Conservation (phyloP, 331 rosid genomes). For the Quercus phellos region DNA sequence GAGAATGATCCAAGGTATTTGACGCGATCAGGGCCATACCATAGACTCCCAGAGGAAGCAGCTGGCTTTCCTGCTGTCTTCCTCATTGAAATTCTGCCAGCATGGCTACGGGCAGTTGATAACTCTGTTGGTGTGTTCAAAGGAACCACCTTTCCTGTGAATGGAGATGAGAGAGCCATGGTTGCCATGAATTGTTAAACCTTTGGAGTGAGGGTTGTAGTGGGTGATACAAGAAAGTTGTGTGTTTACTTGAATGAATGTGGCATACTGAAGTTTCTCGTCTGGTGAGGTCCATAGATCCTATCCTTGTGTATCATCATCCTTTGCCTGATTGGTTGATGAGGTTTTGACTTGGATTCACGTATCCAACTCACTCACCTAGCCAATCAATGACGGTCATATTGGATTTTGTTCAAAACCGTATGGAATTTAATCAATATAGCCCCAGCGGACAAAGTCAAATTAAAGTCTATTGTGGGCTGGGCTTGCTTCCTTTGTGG, state of each 20-base stretch:
- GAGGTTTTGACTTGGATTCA: not conserved
- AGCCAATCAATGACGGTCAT: not conserved
- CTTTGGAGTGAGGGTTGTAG: not conserved
- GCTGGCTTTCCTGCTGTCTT: constrained; percentile 22
- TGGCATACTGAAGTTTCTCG: not conserved
- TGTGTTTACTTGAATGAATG: not conserved
- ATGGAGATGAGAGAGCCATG: constrained; percentile 34
- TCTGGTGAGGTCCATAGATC: constrained; percentile 18
- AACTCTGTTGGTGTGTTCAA: constrained; percentile 14
- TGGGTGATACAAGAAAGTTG: not conserved
- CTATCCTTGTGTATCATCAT: constrained; percentile 26
- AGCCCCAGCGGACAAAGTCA: too few relatives aligned
- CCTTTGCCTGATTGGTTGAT: constrained; percentile 20
- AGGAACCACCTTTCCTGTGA: constrained; percentile 28
- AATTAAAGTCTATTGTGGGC: too few relatives aligned
- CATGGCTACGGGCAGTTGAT: constrained; percentile 4
- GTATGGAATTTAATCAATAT: not conserved
- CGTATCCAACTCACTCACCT: constrained; percentile 1
- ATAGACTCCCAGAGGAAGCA: constrained; percentile 29
- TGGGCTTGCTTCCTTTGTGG: too few relatives aligned
- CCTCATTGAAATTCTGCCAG: constrained; percentile 28
- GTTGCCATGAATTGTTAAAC: constrained; percentile 22
- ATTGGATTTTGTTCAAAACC: not conserved
- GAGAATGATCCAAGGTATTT: constrained; percentile 40
- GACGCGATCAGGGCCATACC: constrained; percentile 34